A percentile compares a stretch with the other conserved stretches of the same genome.
Evolutionary conservation across 2,329 filamentous ascomycete genomes (phyloP).

Genomic region (Lecanoromycetidae sp.): DNA sequence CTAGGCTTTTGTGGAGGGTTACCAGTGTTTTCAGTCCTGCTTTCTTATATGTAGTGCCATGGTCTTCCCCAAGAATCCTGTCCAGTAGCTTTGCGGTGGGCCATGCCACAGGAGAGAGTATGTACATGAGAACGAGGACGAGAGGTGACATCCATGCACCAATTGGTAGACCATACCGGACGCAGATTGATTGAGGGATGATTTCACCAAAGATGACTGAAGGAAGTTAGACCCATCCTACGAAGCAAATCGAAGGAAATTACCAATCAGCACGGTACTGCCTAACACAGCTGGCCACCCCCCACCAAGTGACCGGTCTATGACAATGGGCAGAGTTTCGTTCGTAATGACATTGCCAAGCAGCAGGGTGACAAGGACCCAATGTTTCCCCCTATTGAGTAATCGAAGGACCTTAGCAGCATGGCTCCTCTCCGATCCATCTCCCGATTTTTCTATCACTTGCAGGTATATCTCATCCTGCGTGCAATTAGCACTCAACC

Average conservation of each 20-base stretch:
- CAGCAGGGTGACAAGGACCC: conserved; percentile 89
- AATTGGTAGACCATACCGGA: conserved; percentile 88
- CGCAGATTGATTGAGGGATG: conserved; percentile 89
- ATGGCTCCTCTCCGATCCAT: conserved; percentile 75
- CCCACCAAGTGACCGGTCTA: conserved; percentile 85
- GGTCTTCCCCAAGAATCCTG: conserved; percentile 82
- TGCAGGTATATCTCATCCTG: conserved; percentile 95
- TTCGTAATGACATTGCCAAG: conserved; percentile 97
- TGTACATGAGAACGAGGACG: conserved; percentile 80
- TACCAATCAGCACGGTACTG: conserved; percentile 88
- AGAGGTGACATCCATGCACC: conserved; percentile 86
- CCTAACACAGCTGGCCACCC: conserved; percentile 89
- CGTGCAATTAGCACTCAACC: conserved; percentile 8
- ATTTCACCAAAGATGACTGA: conserved; percentile 96
- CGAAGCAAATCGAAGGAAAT: conserved; percentile 20
- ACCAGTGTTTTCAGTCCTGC: conserved; percentile 93
- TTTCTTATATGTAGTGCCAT: conserved; percentile 96
- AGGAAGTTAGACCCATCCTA: not conserved
- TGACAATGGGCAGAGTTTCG: conserved; percentile 86
- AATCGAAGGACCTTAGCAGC: conserved; percentile 69
- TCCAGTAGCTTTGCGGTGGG: conserved; percentile 93
- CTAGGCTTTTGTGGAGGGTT: conserved; percentile 83
- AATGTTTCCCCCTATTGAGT: conserved; percentile 83
- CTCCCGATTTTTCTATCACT: conserved; percentile 75
- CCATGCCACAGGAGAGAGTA: conserved; percentile 82